Conservation (phyloP, 441 rosid genomes). For the Pelargonium fulgidum region DNA sequence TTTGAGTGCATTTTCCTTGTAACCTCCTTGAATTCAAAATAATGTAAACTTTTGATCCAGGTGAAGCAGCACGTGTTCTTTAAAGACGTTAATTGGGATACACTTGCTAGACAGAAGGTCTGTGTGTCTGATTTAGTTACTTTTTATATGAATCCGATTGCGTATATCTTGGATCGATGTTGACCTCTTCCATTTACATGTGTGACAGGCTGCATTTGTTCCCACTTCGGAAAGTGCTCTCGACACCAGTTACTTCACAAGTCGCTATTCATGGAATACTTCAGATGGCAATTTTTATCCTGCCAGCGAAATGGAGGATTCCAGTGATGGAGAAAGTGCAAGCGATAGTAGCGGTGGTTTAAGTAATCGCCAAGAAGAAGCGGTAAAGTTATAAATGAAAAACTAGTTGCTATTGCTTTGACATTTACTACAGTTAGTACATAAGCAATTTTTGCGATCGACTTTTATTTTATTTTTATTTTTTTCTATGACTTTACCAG, state of each 20-base stretch:
- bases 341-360: constrained; percentile 76
- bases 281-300: constrained; percentile 57
- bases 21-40: constrained; percentile 15
- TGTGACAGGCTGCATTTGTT: constrained; percentile 81
- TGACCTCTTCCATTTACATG: constrained; percentile 16
- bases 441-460: constrained; percentile 6
- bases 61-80: constrained; percentile 89
- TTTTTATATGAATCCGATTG: not conserved
- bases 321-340: constrained; percentile 82
- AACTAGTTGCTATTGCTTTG: not conserved
- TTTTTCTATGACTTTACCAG: constrained; percentile 14
- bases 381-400: constrained; percentile 37
- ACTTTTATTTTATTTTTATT: not conserved
- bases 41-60: constrained; percentile 36
- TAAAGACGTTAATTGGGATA: constrained; percentile 94
- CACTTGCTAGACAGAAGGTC: constrained; percentile 98
- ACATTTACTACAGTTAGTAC: not conserved
- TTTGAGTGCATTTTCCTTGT: constrained; percentile 7
- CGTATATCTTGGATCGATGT: too few relatives aligned
- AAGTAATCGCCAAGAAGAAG: constrained; percentile 81
- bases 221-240: constrained; percentile 90
- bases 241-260: constrained; percentile 95
- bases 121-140: constrained; percentile 9
- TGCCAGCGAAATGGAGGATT: constrained; percentile 68
- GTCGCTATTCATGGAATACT: constrained; percentile 89